A percentile compares a stretch with the other conserved stretches of the same genome.
Conservation (phyloP, 495 filamentous ascomycete genomes). For the Penicillium flavigenum region DNA sequence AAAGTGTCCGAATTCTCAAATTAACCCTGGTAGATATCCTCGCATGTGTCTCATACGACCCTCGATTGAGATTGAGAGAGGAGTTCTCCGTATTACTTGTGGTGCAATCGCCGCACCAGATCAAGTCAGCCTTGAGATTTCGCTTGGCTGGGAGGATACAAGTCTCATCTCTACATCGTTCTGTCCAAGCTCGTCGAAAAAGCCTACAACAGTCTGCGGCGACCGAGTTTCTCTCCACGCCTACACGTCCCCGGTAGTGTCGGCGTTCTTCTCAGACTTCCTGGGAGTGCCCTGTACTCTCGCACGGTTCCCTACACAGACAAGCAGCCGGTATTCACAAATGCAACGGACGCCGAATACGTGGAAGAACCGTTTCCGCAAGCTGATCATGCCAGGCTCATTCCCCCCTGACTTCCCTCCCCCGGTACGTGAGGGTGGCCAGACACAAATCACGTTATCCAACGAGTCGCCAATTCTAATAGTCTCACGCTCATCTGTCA, state of each 20-base stretch:
- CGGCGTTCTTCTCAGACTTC: slow-evolving; percentile 69
- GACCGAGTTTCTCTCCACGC: slow-evolving; percentile 67
- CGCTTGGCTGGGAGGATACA: slow-evolving; percentile 60
- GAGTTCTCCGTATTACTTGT: slow-evolving; percentile 53
- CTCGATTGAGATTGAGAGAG: slow-evolving; percentile 59
- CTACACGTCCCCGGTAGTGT: slow-evolving; percentile 63
- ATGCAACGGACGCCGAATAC: slow-evolving; percentile 22
- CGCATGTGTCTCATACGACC: slow-evolving; percentile 80
- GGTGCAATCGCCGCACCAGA: slow-evolving; percentile 25
- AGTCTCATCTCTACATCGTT: slow-evolving; percentile 45
- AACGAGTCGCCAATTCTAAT: slow-evolving; percentile 92
- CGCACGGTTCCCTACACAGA: slow-evolving; percentile 70
- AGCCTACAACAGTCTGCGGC: slow-evolving; percentile 70
- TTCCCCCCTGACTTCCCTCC: slow-evolving; percentile 54
- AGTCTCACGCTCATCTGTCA: slow-evolving; percentile 77
- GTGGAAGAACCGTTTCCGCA: slow-evolving; percentile 36
- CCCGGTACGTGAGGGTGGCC: slow-evolving; percentile 34
- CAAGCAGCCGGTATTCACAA: slow-evolving; percentile 62
- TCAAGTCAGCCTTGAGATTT: slow-evolving; percentile 46
- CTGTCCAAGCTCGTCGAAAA: slow-evolving; percentile 33
- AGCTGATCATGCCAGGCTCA: slow-evolving; percentile 52
- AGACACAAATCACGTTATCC: slow-evolving; percentile 69
- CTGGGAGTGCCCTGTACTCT: slow-evolving; percentile 76
- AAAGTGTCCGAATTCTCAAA: background rate
- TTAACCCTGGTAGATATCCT: slow-evolving; percentile 51